Conservation (phyloP, 116 monocot species). For the Posidonia oceanica region DNA sequence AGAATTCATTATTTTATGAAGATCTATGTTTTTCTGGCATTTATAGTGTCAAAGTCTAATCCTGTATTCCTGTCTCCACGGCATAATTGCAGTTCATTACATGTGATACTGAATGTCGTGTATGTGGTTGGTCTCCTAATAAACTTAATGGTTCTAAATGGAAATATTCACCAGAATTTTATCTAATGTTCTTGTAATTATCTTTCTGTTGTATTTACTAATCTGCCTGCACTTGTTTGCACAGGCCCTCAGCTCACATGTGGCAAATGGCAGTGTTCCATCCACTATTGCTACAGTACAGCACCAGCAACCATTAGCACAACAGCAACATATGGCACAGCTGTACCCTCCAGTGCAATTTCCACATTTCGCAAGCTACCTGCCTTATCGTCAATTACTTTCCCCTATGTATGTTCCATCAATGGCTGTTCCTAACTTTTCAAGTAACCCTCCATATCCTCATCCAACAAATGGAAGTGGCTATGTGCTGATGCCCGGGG, state of each 20-base stretch:
- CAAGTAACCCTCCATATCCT: conserved; percentile 49
- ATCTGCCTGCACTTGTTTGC: not conserved
- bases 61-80: too few relatives aligned
- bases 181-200: not conserved
- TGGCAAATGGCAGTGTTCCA: conserved; percentile 18
- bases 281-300: conserved; percentile 19
- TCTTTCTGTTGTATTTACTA: not conserved
- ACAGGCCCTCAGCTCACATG: conserved; percentile 13
- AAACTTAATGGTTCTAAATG: too few relatives aligned
- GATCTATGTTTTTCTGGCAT: too few relatives aligned
- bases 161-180: not conserved
- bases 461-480: conserved; percentile 49
- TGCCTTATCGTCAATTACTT: conserved; percentile 69
- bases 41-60: too few relatives aligned
- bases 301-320: conserved; percentile 30
- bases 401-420: conserved; percentile 73
- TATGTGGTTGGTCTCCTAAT: too few relatives aligned
- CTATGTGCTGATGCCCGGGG: conserved; percentile 69
- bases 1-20: too few relatives aligned
- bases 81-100: too few relatives aligned
- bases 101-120: too few relatives aligned
- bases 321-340: conserved; percentile 42
- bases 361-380: conserved; percentile 60
- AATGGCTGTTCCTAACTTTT: conserved; percentile 70
- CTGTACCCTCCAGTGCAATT: conserved; percentile 70